A percentile compares a stretch with the other conserved stretches of the same genome.
Conservation (phyloP, 305 asterid species). For the Fraxinus baroniana region DNA sequence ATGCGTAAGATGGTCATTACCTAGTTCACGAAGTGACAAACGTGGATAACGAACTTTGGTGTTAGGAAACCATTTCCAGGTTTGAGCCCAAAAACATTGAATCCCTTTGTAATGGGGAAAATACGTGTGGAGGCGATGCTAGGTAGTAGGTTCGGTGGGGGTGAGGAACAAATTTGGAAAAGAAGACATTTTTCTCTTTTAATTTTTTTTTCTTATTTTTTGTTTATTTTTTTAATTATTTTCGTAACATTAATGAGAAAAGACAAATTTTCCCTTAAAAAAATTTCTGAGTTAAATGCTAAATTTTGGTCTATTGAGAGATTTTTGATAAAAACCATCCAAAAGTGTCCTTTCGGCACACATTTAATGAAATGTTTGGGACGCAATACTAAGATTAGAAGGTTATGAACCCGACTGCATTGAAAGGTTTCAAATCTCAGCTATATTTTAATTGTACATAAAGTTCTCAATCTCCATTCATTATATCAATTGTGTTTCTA, state of each 20-base stretch:
- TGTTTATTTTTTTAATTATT: too few relatives aligned
- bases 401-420: not conserved
- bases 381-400: too few relatives aligned
- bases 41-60: conserved; percentile 49
- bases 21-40: conserved; percentile 50
- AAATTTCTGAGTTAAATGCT: not conserved
- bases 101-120: not conserved
- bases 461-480: too few relatives aligned
- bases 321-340: not conserved
- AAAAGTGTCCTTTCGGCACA: not conserved
- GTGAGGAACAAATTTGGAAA: too few relatives aligned
- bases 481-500: too few relatives aligned
- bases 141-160: too few relatives aligned
- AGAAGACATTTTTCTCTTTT: too few relatives aligned
- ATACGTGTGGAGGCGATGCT: too few relatives aligned
- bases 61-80: conserved; percentile 51
- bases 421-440: not conserved
- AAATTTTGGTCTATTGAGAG: not conserved
- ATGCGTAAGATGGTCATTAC: not conserved
- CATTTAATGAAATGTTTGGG: not conserved
- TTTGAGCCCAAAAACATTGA: conserved; percentile 30
- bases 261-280: too few relatives aligned
- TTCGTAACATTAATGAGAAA: too few relatives aligned
- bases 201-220: too few relatives aligned
- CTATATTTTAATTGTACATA: too few relatives aligned